These are phyloP conservation scores for Hibiscus tridactylites DNA, from an alignment of 345 rosid genomes.

Conservation along the genomic window DNA sequence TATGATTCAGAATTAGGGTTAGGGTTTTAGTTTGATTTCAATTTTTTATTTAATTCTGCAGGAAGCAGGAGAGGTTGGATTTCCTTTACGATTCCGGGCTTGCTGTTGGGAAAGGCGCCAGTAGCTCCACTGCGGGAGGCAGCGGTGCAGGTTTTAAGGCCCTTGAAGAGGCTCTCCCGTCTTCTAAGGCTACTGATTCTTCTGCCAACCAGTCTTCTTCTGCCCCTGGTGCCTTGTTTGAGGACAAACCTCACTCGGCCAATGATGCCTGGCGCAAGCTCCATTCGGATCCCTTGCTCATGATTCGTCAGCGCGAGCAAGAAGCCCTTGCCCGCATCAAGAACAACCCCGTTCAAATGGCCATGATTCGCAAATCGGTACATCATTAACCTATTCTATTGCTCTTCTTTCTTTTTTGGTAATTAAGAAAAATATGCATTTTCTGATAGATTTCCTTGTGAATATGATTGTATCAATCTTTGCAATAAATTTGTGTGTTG, in stretches of 20 bases:
- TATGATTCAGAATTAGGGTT: not conserved
- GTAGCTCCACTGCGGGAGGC: conserved; percentile 23
- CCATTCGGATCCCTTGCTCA: conserved; percentile 84
- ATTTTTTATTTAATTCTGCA: conserved; percentile 11
- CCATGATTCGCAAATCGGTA: conserved; percentile 78
- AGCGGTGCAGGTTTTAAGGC: conserved; percentile 53
- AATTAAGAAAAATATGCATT: not conserved
- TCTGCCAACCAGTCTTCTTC: conserved; percentile 33
- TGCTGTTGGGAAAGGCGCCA: conserved; percentile 60
- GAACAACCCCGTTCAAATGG: conserved; percentile 95
- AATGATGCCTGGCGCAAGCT: conserved; percentile 90
- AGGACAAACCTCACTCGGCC: conserved; percentile 75
- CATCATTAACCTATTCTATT: conserved; percentile 5
- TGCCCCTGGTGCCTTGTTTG: conserved; percentile 77
- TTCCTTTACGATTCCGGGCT: conserved; percentile 89
- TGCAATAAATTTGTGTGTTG: not conserved
- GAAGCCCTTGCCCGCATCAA: conserved; percentile 89
- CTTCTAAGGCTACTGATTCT: conserved; percentile 11
- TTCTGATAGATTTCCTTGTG: not conserved
- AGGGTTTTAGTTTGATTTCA: conserved; percentile 11
- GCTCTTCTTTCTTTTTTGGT: not conserved
- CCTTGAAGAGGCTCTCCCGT: conserved; percentile 39
- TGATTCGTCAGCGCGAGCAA: conserved; percentile 91
- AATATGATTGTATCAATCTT: not conserved
- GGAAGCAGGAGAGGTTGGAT: conserved; percentile 95